Conservation (phyloP, 352 stramenopile genomes). For the Phytophthora sansomeana region DNA sequence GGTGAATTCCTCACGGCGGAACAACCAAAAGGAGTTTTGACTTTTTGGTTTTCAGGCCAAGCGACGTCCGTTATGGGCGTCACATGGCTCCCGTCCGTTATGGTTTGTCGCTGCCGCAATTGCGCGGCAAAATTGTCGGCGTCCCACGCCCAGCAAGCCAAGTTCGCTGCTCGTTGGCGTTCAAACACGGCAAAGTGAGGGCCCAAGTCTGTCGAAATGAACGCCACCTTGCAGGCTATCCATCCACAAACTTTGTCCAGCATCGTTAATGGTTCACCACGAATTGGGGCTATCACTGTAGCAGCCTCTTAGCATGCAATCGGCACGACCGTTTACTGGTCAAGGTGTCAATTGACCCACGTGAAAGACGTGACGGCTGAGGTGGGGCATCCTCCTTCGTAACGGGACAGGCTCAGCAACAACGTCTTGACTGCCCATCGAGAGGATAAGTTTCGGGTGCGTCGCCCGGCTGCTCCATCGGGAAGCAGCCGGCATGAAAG, state of each 20-base stretch:
- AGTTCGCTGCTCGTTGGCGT: not conserved
- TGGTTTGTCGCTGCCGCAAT: not conserved
- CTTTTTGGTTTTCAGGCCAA: no score
- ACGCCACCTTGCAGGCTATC: not conserved
- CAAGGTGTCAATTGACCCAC: no score
- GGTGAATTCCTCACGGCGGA: not conserved
- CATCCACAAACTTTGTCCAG: not conserved
- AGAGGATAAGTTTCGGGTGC: slow-evolving; percentile 15
- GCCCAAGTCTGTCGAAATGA: no score
- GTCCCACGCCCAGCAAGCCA: not conserved
- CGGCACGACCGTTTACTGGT: no score
- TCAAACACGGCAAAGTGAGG: no score
- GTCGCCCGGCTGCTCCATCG: not conserved
- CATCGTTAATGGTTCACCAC: not conserved
- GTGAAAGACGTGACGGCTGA: no score
- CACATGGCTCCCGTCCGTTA: not conserved
- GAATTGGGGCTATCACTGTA: not conserved
- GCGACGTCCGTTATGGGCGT: not conserved
- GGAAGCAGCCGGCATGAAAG: slow-evolving; percentile 9
- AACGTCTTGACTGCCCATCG: slow-evolving; percentile 10
- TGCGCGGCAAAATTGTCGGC: not conserved
- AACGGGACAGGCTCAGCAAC: not conserved
- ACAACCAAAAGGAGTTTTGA: no score
- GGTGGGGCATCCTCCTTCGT: slow-evolving; percentile 5
- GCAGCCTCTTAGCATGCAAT: no score